Conservation (phyloP, 768 basidiomycete species). For the Hypholoma sublateritium region DNA sequence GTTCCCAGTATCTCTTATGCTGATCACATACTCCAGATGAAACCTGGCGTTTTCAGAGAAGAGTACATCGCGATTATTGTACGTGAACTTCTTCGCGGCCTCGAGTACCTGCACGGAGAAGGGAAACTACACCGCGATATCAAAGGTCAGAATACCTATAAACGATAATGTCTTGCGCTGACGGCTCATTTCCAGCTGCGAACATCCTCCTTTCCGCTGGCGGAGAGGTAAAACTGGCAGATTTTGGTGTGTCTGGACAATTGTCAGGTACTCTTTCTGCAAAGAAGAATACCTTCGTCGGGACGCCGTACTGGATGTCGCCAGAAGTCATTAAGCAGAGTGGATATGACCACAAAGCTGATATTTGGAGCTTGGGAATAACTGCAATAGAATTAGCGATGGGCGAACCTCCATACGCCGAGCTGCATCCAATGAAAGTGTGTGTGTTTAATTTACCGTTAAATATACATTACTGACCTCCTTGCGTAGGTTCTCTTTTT, state of each 20-base stretch:
- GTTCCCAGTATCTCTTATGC: not conserved
- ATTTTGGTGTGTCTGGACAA: slow-evolving; percentile 98
- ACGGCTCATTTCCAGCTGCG: slow-evolving; percentile 59
- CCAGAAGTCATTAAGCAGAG: slow-evolving; percentile 99
- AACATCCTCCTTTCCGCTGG: slow-evolving; percentile 91
- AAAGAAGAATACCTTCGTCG: slow-evolving; percentile 98
- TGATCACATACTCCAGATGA: slow-evolving; percentile 65
- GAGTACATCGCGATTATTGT: slow-evolving; percentile 99
- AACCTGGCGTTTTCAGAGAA: slow-evolving; percentile 95
- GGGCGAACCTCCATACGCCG: slow-evolving; percentile 97
- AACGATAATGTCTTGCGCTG: not conserved
- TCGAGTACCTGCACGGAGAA: slow-evolving; percentile 95
- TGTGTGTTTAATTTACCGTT: slow-evolving; percentile 15
- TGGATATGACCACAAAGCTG: slow-evolving; percentile 98
- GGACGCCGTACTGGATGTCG: slow-evolving; percentile 99
- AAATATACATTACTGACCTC: not conserved
- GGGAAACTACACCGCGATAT: slow-evolving; percentile 99
- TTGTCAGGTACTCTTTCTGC: slow-evolving; percentile 89
- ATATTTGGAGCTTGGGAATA: slow-evolving; percentile 98
- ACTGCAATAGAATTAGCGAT: slow-evolving; percentile 97
- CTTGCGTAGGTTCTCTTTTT: slow-evolving; percentile 85
- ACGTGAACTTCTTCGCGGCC: slow-evolving; percentile 85
- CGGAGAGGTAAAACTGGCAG: slow-evolving; percentile 96
- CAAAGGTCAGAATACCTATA: slow-evolving; percentile 62
- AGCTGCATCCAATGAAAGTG: slow-evolving; percentile 99